phyloP scores from a whole-genome alignment of 2,329 filamentous ascomycete genomes.

The Talaromyces atroroseus region DNA sequence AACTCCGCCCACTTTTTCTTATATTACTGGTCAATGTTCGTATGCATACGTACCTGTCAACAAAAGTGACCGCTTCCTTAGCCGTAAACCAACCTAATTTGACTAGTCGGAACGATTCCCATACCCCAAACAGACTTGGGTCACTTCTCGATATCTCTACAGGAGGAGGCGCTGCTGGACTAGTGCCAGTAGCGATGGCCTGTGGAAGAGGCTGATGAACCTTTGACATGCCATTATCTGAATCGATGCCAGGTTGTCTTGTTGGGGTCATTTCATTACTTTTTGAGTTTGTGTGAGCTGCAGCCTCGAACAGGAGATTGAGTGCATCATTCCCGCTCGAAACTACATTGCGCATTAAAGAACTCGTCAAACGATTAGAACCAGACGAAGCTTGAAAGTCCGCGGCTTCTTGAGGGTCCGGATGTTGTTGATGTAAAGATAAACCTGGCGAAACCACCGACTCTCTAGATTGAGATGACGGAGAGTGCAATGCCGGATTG shows the following conservation, averaged over 20 bases:
- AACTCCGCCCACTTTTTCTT: background rate
- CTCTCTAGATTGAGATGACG: slow-evolving; percentile 10
- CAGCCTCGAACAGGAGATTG: slow-evolving; percentile 46
- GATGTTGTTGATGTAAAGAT: background rate
- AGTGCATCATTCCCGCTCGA: slow-evolving; percentile 48
- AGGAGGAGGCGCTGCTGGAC: slow-evolving; percentile 13
- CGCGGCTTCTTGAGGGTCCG: background rate
- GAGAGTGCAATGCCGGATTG: slow-evolving; percentile 6
- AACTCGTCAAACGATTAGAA: slow-evolving; percentile 23
- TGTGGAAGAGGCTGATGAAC: background rate
- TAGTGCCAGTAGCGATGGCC: slow-evolving; percentile 12
- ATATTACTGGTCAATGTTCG: background rate
- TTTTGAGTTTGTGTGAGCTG: slow-evolving; percentile 24
- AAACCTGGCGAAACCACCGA: background rate
- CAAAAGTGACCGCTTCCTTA: slow-evolving; percentile 45
- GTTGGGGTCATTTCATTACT: slow-evolving; percentile 15
- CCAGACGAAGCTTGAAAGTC: slow-evolving; percentile 12
- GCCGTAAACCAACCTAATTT: slow-evolving; percentile 52
- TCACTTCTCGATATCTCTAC: slow-evolving; percentile 17
- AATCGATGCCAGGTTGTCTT: slow-evolving; percentile 11
- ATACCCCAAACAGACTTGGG: slow-evolving; percentile 35
- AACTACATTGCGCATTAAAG: slow-evolving; percentile 42
- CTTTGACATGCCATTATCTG: slow-evolving; percentile 4
- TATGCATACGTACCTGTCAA: slow-evolving; percentile 38
- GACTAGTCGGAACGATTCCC: slow-evolving; percentile 48